Evolutionary conservation across 257 asterid species (phyloP), one percentile per base, ranked within the genome.

Genomic region (Phtheirospermum japonicum): DNA sequence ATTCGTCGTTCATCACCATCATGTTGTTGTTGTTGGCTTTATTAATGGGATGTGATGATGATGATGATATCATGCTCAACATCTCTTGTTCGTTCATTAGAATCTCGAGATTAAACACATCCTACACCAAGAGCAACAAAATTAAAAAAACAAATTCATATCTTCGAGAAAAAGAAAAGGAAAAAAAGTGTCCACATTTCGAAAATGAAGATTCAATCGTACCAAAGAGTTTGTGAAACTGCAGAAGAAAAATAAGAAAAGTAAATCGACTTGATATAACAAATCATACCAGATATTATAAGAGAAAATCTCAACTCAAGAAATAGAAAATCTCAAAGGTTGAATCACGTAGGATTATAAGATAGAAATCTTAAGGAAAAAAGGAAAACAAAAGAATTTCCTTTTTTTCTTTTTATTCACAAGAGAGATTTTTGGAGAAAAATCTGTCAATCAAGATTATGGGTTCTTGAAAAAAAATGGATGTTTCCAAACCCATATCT

Each of bases 391-490:
- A 19, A 19, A 2, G 5, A n/a, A n/a, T n/a, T n/a, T n/a, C n/a
- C n/a, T n/a, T n/a, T n/a, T n/a, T n/a, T n/a, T n/a, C n/a, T n/a
- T 16, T 17, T 9, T 57, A 5, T 32, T 2, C 40, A 36, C 9
- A 9, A 28, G 66, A 73, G 75, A 14, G 72, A 76, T 59, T 69
- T 43, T 36, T 46, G 80, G 80, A 72, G 78, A n/a, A 9, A 12
- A 55, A 63, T 73, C 7, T 64, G 72, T 49, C 73, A 68, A 72
- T 75, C 76, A 75, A 17, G 57, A 66, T 36, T 55, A n/a, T n/a
- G n/a, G 55, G 37, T 54, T 64, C 46, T 61, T 48, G 36, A 46
- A 39, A 69, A 10, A 45, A n/a, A n/a, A n/a, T n/a, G 73, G 33
- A 59, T 16, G 53, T 73, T 58, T 28, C 17, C 23, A 0, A 34